Evolutionary conservation across 2,329 filamentous ascomycete species (phyloP), one percentile per base, ranked within the genome.

Genomic region (Lasiodiplodia gonubiensis): DNA sequence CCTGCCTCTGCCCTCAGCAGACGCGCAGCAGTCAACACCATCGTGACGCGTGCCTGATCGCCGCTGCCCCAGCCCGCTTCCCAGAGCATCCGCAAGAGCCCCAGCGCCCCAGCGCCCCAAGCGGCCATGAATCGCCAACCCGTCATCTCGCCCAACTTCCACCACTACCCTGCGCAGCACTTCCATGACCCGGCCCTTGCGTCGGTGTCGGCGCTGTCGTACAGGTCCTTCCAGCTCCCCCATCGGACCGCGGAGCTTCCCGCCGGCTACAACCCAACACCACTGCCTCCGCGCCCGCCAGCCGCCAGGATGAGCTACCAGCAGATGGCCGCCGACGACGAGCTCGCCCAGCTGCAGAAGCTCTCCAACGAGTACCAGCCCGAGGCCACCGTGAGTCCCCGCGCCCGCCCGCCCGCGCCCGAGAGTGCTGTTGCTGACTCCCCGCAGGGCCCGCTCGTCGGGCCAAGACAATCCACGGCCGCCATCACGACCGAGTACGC

Each of bases 401-500:
- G 61, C 67, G 61, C 64, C 49, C 23, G 46, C n/a, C 33, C 60
- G 39, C 42, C 35, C 27, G 55, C 49, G 30, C 46, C 60, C 23
- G 55, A 39, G 35, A 21, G 67, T 63, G 70, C 70, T 70, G 69
- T 66, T 64, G 70, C 70, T 71, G 70, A 69, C 55, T 68, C 14
- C 60, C 68, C 35, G 59, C 75, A 97, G 94, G 93, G 93, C 67
- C 92, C 92, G 69, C 84, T 94, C 60, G 91, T 98, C 71, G 92
- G 93, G 73, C 86, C 90, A 69, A 92, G 91, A 80, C 88, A 89
- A 74, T 87, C 91, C 63, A 96, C 90, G 79, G 86, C 89, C 72
- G 88, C 85, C 71, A 93, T 99, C 75, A 89, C 91, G 18, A 86
- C 90, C 70, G 92, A 97, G 78, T 98, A 97, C 81, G 92, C 93